These are phyloP conservation scores for Aureobasidium sp. DNA, from an alignment of 2,329 filamentous ascomycete species.

Conservation along the genomic window DNA sequence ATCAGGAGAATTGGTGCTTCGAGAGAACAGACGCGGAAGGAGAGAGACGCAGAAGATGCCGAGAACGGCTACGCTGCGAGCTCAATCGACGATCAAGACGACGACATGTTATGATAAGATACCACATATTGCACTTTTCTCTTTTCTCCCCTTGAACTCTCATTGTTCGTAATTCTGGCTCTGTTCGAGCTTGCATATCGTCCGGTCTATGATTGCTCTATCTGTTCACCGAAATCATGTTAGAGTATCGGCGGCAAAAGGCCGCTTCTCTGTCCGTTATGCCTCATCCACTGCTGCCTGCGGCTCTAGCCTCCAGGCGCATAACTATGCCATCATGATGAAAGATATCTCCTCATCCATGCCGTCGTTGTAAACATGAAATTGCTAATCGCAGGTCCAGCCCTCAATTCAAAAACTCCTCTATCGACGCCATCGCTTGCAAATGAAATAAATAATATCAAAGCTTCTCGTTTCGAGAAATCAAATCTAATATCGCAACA, in stretches of 20 bases:
- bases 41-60: constrained; percentile 63
- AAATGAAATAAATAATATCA: not conserved
- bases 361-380: constrained; percentile 6
- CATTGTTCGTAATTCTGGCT: not conserved
- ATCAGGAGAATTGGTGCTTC: constrained; percentile 68
- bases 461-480: not conserved
- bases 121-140: not conserved
- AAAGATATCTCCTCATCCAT: not conserved
- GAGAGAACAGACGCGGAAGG: constrained; percentile 65
- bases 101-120: constrained; percentile 40
- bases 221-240: not conserved
- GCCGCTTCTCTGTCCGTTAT: not conserved
- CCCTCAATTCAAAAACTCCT: constrained; percentile 5
- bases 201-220: constrained; percentile 5
- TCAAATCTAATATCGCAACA: not conserved
- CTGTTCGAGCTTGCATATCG: not conserved
- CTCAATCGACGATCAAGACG: constrained; percentile 38
- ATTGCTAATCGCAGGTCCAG: not conserved
- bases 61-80: constrained; percentile 45
- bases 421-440: constrained; percentile 9
- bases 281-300: not conserved
- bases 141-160: not conserved
- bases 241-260: not conserved
- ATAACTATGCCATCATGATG: not conserved
- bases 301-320: not conserved